Percentiles rank a stretch among this genome's conserved stretches.
Conservation (phyloP, 1,284 basidiomycete species). For the Cryptococcus sp. region DNA sequence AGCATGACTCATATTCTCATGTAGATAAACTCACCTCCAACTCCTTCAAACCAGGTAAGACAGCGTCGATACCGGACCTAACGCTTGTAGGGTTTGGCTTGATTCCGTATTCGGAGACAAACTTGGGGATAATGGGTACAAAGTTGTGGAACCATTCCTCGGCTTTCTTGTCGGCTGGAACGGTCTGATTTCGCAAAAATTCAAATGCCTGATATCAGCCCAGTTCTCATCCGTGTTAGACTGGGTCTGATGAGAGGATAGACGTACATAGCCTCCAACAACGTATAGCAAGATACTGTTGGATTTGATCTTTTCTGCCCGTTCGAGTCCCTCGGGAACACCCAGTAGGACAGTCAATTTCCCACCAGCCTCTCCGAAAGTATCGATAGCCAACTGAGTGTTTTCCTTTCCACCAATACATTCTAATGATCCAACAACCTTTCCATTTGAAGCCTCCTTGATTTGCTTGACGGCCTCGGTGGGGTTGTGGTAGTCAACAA, state of each 20-base stretch:
- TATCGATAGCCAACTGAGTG: conserved; percentile 22
- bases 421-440: conserved; percentile 31
- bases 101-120: conserved; percentile 14
- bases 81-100: conserved; percentile 25
- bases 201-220: conserved; percentile 7
- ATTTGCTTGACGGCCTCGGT: conserved; percentile 21
- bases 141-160: not conserved
- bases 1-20: not conserved
- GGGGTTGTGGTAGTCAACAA: conserved; percentile 26
- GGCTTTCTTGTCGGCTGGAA: not conserved
- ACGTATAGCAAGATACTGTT: conserved; percentile 36
- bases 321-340: conserved; percentile 9
- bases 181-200: not conserved
- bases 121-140: not conserved
- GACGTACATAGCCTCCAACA: conserved; percentile 24
- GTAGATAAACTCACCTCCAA: conserved; percentile 16
- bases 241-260: not conserved
- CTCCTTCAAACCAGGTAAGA: conserved; percentile 21
- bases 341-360: conserved; percentile 25
- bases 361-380: conserved; percentile 20
- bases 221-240: too few relatives aligned
- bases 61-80: conserved; percentile 26
- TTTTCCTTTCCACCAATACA: conserved; percentile 32
- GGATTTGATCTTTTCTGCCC: conserved; percentile 23
- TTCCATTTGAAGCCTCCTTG: conserved; percentile 31